Evolutionary conservation across 2,329 filamentous ascomycete species (phyloP), one percentile per base, ranked within the genome.

Genomic region (Paraconiothyrium brasiliense): DNA sequence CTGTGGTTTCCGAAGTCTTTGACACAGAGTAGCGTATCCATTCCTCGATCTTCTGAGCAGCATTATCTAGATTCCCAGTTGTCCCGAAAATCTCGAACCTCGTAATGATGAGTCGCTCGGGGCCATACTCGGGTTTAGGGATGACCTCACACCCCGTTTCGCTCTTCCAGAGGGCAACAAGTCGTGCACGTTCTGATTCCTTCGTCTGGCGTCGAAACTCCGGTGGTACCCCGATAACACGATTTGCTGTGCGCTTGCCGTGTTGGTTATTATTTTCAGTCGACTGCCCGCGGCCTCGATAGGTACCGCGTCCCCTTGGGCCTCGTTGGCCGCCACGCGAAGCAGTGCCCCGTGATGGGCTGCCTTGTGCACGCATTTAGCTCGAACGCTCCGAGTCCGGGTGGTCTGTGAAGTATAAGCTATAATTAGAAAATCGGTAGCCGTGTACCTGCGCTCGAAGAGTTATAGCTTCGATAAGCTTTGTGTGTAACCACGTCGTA

Each of bases 21-120:
- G 20, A 56, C 14, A 58, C 57, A 5, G 69, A 61, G 14, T 61
- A 65, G 2, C 62, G 60, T 7, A 78, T 74, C 74, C 74, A 78
- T 13, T 71, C 55, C 54, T 77, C 73, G 49, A 77, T 54, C 8
- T 59, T 47, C 47, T 41, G 35, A 8, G 65, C 22, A 7, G 71
- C 72, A 4, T 61, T 65, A 13, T 73, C 70, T 1, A 73, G 51
- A 3, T 64, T 60, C 3, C 57, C 8, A 11, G 67, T 70, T 2
- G 65, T 49, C 10, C 73, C 71, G 43, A 62, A 71, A 4, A 77
- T 59, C 4, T 71, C 68, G 52, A 78, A 78, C 16, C 56, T 57
- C 5, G 44, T 60, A 20, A 74, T 67, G 5, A 57, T 56, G 7
- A 27, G 14, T 14, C 41, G 30, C 3, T 3, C 16, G 30, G 32